Percentiles rank a stretch among this genome's conserved stretches.
Conservation (phyloP, 176 grass and related monocot species). For the Miscanthus lutarioriparius region DNA sequence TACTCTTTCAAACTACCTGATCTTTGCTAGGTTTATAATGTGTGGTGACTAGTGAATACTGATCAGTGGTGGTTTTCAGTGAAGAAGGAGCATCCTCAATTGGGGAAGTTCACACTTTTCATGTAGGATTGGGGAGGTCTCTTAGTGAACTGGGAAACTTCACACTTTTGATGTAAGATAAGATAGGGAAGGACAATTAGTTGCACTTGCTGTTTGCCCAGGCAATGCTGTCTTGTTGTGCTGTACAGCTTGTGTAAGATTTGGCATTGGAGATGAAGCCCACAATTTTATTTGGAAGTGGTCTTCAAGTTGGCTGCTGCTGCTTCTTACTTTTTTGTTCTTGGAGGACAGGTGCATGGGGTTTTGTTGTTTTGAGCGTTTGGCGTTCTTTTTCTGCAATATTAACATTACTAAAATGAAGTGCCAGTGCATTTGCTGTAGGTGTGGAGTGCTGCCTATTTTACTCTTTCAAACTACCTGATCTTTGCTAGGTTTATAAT, state of each 20-base stretch:
- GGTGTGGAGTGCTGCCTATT: background rate
- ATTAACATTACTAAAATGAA: background rate
- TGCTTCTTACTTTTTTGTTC: slow-evolving; percentile 22
- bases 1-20: background rate
- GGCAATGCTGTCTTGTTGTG: background rate
- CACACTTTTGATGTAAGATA: background rate
- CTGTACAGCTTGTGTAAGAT: background rate
- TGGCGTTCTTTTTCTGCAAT: background rate
- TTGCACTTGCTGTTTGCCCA: background rate
- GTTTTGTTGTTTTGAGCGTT: background rate
- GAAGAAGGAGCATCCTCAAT: background rate
- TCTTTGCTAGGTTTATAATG: background rate
- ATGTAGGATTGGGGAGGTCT: background rate
- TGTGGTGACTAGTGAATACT: background rate
- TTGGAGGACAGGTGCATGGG: background rate
- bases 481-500: slow-evolving; percentile 1
- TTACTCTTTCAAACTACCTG: background rate
- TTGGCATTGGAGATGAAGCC: background rate
- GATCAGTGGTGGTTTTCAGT: background rate
- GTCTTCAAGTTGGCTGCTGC: background rate
- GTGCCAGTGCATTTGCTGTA: background rate
- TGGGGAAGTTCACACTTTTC: background rate
- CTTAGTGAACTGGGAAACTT: background rate
- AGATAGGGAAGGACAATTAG: background rate
- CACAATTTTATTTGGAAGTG: background rate